These are phyloP conservation scores for Gamarada debralockiae DNA, from an alignment of 495 filamentous ascomycete genomes.

Conservation along the genomic window DNA sequence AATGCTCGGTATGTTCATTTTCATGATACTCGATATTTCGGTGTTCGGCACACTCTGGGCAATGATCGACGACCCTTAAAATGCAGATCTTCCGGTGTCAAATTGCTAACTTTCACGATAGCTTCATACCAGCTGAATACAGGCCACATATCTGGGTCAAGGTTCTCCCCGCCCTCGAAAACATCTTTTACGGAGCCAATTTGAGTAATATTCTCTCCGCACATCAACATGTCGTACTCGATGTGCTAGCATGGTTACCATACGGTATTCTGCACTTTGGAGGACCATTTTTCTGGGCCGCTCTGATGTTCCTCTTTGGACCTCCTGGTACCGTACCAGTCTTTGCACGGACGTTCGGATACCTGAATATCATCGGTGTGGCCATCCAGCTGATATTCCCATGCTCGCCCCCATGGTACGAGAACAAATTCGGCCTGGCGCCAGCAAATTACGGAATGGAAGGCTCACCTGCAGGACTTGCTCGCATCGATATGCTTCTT, in stretches of 20 bases:
- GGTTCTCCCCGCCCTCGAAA: conserved; percentile 91
- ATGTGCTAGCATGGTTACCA: conserved; percentile 87
- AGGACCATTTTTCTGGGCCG: conserved; percentile 70
- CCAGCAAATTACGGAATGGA: conserved; percentile 89
- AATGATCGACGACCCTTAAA: conserved; percentile 10
- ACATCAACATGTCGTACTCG: conserved; percentile 74
- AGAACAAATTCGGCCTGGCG: conserved; percentile 80
- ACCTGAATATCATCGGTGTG: conserved; percentile 85
- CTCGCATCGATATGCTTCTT: conserved; percentile 81
- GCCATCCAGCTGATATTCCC: conserved; percentile 84
- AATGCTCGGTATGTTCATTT: conserved; percentile 25
- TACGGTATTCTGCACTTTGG: conserved; percentile 89
- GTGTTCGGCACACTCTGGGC: neutral
- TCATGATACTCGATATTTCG: neutral
- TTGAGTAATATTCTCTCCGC: conserved; percentile 92
- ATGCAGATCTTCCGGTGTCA: neutral
- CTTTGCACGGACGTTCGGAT: conserved; percentile 83
- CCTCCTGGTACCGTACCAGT: conserved; percentile 81
- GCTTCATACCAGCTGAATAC: conserved; percentile 81
- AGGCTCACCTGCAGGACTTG: conserved; percentile 82
- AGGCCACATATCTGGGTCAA: conserved; percentile 91
- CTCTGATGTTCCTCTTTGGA: conserved; percentile 78
- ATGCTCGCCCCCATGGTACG: conserved; percentile 94
- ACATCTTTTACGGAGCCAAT: conserved; percentile 94
- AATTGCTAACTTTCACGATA: conserved; percentile 29